Conservation (phyloP, 2,329 filamentous ascomycete genomes). For the Thielaviopsis punctulata region DNA sequence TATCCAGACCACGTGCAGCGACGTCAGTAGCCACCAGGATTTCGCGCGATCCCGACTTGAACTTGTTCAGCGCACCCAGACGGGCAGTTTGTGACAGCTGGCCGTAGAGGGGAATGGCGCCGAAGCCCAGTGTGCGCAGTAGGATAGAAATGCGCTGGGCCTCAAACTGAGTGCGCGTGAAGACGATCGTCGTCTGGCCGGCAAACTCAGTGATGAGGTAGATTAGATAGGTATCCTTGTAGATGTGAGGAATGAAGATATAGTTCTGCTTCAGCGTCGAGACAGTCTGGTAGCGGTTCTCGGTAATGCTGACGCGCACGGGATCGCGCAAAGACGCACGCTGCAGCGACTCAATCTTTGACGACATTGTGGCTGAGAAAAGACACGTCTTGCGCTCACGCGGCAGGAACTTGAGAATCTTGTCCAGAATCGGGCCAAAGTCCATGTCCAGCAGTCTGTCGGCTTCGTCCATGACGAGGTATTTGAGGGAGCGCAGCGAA, state of each 20-base stretch:
- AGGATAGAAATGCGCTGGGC: slow-evolving; percentile 73
- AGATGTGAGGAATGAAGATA: slow-evolving; percentile 66
- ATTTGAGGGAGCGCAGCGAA: slow-evolving; percentile 63
- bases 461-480: slow-evolving; percentile 88
- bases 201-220: slow-evolving; percentile 72
- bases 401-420: slow-evolving; percentile 78
- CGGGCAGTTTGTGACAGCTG: slow-evolving; percentile 78
- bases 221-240: slow-evolving; percentile 82
- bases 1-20: slow-evolving; percentile 83
- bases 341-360: slow-evolving; percentile 83
- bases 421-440: slow-evolving; percentile 83
- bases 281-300: slow-evolving; percentile 79
- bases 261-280: slow-evolving; percentile 75
- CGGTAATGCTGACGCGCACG: slow-evolving; percentile 63
- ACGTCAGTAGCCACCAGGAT: slow-evolving; percentile 89
- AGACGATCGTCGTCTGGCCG: slow-evolving; percentile 78
- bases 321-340: slow-evolving; percentile 77
- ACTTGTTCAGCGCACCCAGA: slow-evolving; percentile 78
- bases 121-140: slow-evolving; percentile 68
- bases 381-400: slow-evolving; percentile 66
- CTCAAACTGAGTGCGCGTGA: slow-evolving; percentile 82
- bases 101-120: slow-evolving; percentile 82
- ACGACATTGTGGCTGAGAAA: slow-evolving; percentile 87
- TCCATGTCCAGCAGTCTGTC: slow-evolving; percentile 85
- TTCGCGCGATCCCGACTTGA: slow-evolving; percentile 60